Evolutionary conservation across 176 grass and related monocot species (phyloP).

Genomic region (Oryza australiensis): DNA sequence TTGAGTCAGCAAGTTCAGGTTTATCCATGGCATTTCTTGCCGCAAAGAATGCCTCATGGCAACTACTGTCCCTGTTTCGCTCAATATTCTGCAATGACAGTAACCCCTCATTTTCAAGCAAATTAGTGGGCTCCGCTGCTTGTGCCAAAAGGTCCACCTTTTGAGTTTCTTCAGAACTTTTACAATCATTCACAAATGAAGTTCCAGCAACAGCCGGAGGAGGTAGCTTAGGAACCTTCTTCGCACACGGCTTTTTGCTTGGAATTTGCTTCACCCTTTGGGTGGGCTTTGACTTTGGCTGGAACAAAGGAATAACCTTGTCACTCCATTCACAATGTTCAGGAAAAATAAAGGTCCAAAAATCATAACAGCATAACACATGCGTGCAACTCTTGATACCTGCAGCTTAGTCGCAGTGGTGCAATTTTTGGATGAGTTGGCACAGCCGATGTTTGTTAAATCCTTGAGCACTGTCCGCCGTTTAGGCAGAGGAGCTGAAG

Average conservation of each 20-base stretch:
- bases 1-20: slow-evolving; percentile 30
- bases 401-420: slow-evolving; percentile 35
- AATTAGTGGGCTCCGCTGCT: slow-evolving; percentile 25
- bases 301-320: slow-evolving; percentile 14
- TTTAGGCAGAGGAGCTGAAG: slow-evolving; percentile 46
- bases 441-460: slow-evolving; percentile 49
- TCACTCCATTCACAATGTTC: slow-evolving; percentile 23
- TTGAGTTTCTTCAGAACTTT: slow-evolving; percentile 23
- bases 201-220: slow-evolving; percentile 13
- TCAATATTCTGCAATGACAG: slow-evolving; percentile 22
- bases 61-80: slow-evolving; percentile 24
- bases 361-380: slow-evolving; percentile 9
- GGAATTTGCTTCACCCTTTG: slow-evolving; percentile 15
- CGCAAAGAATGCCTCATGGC: slow-evolving; percentile 25
- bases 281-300: slow-evolving; percentile 27
- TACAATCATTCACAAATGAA: slow-evolving; percentile 36
- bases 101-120: slow-evolving; percentile 24
- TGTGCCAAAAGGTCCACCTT: slow-evolving; percentile 10
- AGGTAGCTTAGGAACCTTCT: slow-evolving; percentile 42
- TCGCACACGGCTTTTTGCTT: slow-evolving; percentile 34
- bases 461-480: slow-evolving; percentile 55
- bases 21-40: slow-evolving; percentile 19
- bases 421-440: slow-evolving; percentile 21
- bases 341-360: slow-evolving; percentile 1
- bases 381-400: slow-evolving; percentile 39